Percentiles rank a stretch among this genome's conserved stretches.
Conservation (phyloP, 2,329 filamentous ascomycete genomes). For the Pseudogymnoascus sp. region DNA sequence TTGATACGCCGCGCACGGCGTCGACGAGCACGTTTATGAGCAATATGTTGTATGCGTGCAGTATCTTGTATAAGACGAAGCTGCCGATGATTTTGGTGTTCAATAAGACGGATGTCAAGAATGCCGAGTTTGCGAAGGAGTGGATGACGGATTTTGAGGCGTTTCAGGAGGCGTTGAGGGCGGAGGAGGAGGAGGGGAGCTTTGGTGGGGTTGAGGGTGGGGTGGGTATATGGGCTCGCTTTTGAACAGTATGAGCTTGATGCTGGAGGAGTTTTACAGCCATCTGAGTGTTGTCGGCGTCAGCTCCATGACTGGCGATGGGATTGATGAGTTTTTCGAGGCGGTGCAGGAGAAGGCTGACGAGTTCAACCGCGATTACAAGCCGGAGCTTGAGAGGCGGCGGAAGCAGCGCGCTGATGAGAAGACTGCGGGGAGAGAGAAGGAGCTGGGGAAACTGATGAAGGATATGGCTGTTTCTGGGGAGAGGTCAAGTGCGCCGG, state of each 20-base stretch:
- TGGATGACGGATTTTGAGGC: conserved; percentile 99
- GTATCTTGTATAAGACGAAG: conserved; percentile 97
- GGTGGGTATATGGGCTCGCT: conserved; percentile 90
- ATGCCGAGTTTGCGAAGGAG: conserved; percentile 84
- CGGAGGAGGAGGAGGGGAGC: conserved; percentile 69
- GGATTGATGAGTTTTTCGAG: conserved; percentile 86
- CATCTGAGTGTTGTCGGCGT: conserved; percentile 90
- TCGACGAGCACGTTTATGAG: conserved; percentile 98
- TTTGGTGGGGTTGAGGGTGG: conserved; percentile 58
- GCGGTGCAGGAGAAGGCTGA: conserved; percentile 78
- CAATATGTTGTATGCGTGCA: conserved; percentile 99
- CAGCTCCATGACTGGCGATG: conserved; percentile 83
- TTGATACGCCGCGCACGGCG: conserved; percentile 88
- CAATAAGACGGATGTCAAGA: conserved; percentile 96
- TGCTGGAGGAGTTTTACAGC: conserved; percentile 95
- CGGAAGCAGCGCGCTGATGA: conserved; percentile 65
- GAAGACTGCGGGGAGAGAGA: conserved; percentile 62
- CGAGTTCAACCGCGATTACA: conserved; percentile 86
- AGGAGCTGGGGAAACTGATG: conserved; percentile 89
- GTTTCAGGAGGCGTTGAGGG: conserved; percentile 76
- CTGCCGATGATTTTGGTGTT: conserved; percentile 98
- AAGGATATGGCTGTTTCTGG: conserved; percentile 68
- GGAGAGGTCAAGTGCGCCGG: conserved; percentile 27
- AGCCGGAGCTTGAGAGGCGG: conserved; percentile 78
- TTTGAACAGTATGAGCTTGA: conserved; percentile 94